Percentiles rank a stretch among this genome's conserved stretches.
Conservation (phyloP, 352 stramenopile species). For the Phytophthora tentaculata region DNA sequence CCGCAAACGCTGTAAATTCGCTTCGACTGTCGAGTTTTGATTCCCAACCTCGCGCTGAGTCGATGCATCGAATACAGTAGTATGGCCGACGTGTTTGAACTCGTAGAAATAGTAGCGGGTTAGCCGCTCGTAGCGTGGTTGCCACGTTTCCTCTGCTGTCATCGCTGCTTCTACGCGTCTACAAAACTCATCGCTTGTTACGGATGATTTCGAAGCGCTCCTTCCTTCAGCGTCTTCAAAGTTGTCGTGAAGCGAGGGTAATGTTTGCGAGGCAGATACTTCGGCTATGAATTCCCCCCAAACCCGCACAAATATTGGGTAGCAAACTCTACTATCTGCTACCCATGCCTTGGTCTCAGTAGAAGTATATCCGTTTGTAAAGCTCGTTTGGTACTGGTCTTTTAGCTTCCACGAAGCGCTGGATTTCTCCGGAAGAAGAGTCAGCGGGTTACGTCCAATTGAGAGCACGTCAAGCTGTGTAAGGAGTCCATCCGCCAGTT, state of each 20-base stretch:
- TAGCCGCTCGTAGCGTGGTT: constrained; percentile 57
- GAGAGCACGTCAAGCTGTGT: constrained; percentile 61
- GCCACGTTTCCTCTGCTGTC: constrained; percentile 39
- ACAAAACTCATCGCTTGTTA: constrained; percentile 58
- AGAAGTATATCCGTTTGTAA: constrained; percentile 58
- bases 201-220: neutral
- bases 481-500: constrained; percentile 53
- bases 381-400: constrained; percentile 59
- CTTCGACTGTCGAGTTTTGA: constrained; percentile 18
- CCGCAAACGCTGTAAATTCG: constrained; percentile 30
- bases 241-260: constrained; percentile 1
- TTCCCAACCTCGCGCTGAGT: constrained; percentile 10
- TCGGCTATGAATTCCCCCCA: constrained; percentile 42
- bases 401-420: constrained; percentile 61
- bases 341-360: constrained; percentile 62
- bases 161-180: constrained; percentile 41
- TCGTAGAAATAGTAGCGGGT: constrained; percentile 77
- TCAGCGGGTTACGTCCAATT: constrained; percentile 64
- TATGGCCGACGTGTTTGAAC: constrained; percentile 70
- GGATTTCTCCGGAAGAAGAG: constrained; percentile 65
- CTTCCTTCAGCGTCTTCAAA: neutral
- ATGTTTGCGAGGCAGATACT: neutral
- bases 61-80: constrained; percentile 39
- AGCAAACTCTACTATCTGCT: constrained; percentile 50
- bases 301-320: constrained; percentile 54